Evolutionary conservation across 495 filamentous ascomycete species (phyloP), one percentile per base, ranked within the genome.

Genomic region (Trichoderma erinaceum): DNA sequence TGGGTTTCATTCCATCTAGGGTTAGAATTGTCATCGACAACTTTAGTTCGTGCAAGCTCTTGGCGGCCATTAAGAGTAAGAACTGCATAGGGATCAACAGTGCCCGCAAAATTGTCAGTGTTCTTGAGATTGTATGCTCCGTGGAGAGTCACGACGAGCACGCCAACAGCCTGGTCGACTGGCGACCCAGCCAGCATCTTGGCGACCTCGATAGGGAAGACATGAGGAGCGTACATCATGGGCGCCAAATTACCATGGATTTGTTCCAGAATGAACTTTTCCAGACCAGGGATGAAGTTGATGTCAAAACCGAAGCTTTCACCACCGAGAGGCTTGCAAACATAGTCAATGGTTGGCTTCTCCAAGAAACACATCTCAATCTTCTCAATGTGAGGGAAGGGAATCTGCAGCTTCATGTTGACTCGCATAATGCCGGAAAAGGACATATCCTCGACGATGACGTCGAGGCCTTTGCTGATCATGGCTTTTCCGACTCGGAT

Each of bases 141-240:
- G 75, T 98, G 91, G 61, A 99, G 83, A 23, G 93, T 97, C 68
- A 99, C 82, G 18, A 92, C 93, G 64, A 98, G 75, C 27, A 98
- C 92, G 74, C 95, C 95, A 74, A 99, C 96, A 18, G 95, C 94
- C 78, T 95, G 91, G 77, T 99, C 96, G 63, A 98, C 88, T 0
- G 96, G 86, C 65, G 89, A 92, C 68, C 95, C 95, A n/a, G 94
- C 90, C 66, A 99, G 85, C 91, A 99, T 93, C 82, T 99, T 98
- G 66, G 95, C 95, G 67, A 99, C 91, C 73, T 99, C 96, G 70
- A 99, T 92, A 23, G 95, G 96, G 84, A 98, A 99, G 41, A 96
- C 93, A 73, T 98, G 97, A 10, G 95, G 95, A 63, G 87, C 89
- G 72, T 98, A 98, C 89, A 98, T 94, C 88, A 99, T 98, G 13